phyloP scores from a whole-genome alignment of 1,139 yeast species.

The Candida pseudoviswanathii region DNA sequence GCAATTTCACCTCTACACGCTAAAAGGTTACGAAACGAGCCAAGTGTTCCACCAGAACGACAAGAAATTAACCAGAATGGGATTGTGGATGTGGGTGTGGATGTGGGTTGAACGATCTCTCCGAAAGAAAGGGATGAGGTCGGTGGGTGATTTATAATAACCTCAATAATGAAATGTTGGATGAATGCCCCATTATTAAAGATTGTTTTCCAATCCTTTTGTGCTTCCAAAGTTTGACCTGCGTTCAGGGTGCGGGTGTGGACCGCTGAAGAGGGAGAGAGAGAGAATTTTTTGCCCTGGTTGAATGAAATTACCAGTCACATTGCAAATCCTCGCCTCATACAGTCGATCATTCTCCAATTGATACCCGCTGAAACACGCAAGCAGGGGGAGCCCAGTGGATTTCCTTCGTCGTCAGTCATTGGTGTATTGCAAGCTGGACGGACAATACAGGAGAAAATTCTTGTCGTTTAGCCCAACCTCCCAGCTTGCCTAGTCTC shows the following conservation, averaged over 20 bases:
- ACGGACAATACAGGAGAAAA: background rate
- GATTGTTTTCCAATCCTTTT: no score
- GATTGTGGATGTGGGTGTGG: background rate
- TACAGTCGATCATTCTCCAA: background rate
- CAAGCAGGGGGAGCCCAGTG: background rate
- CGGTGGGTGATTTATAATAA: no score
- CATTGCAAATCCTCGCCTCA: background rate
- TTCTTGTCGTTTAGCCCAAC: background rate
- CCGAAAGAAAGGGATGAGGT: no score
- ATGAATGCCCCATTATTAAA: no score
- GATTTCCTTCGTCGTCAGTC: background rate
- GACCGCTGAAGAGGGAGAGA: no score
- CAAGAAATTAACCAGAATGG: background rate
- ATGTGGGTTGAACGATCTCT: no score
- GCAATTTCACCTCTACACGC: background rate
- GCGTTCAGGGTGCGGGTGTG: no score
- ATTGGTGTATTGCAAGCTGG: no score
- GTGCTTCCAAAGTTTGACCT: no score
- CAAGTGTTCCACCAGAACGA: no score
- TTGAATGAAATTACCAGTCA: background rate
- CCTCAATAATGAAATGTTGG: no score
- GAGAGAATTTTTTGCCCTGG: background rate
- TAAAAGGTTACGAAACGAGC: background rate
- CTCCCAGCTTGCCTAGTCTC: background rate
- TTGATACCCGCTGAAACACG: background rate